Evolutionary conservation across 2,329 filamentous ascomycete species (phyloP), one percentile per base, ranked within the genome.

Genomic region (Byssothecium circinans): DNA sequence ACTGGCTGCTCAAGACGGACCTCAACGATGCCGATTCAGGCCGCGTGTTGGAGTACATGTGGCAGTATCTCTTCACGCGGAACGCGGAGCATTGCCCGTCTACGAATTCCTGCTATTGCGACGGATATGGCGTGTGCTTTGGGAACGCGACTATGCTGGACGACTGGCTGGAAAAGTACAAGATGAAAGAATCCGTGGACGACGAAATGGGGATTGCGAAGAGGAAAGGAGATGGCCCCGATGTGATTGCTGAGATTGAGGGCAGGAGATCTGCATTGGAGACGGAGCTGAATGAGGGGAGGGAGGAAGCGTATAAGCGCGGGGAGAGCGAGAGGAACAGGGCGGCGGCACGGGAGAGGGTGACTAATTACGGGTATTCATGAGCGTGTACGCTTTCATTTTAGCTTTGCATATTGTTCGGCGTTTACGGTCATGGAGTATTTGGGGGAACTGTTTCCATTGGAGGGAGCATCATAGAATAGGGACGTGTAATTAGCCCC

Each of bases 91-190:
- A 74, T 41, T 60, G 57, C 40, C 57, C 57, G 6, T 43, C 56
- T 11, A 53, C 49, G 43, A 50, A 62, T 39, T 44, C 50, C 5
- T 62, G 82, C 65, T 81, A 82, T 49, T 85, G 82, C 60, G 81
- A 84, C 47, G 81, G 78, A 1, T 85, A 79, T 44, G 82, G 82
- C 0, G 64, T 83, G n/a, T 85, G 82, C 54, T 83, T 83, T 56
- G 78, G 75, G 8, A 70, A 68, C 4, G 41, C 39, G 20, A 18
- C 4, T 10, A 48, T 47, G 22, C 43, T 57, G n/a, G 41, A 52
- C 14, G 47, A 30, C 2, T 55, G 42, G 44, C 33, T 57, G 20
- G 33, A 46, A 25, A 56, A 50, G 39, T 25, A 49, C 35, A 48
- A 38, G 43, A 14, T 8, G 37, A 41, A 38, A 32, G 49, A 49